These are phyloP conservation scores for Linaria vulgaris DNA, from an alignment of 257 asterid species.

Conservation along the genomic window DNA sequence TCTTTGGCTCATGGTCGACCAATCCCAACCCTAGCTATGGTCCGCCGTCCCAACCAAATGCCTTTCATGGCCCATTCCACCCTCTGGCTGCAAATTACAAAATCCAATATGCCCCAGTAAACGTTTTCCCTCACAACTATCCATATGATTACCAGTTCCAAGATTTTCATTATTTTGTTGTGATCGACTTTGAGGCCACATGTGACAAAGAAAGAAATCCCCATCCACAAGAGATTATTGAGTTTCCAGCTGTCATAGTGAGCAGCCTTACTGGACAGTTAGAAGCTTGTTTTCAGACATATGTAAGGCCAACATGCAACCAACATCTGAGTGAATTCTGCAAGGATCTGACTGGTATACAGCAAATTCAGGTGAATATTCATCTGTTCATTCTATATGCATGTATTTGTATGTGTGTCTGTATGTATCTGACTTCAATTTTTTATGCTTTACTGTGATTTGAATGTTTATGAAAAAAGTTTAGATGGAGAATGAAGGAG, in stretches of 20 bases:
- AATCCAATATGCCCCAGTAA: slow-evolving; percentile 50
- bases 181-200: slow-evolving; percentile 91
- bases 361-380: slow-evolving; percentile 75
- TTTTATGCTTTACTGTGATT: slow-evolving; percentile 12
- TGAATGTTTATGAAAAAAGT: slow-evolving; percentile 12
- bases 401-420: neutral
- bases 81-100: slow-evolving; percentile 56
- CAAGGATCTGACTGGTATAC: slow-evolving; percentile 93
- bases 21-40: slow-evolving; percentile 42
- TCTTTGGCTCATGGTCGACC: slow-evolving; percentile 49
- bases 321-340: slow-evolving; percentile 78
- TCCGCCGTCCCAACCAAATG: slow-evolving; percentile 41
- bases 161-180: slow-evolving; percentile 76
- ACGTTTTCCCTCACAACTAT: slow-evolving; percentile 44
- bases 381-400: slow-evolving; percentile 5
- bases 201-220: slow-evolving; percentile 76
- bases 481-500: slow-evolving; percentile 7
- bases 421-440: slow-evolving; percentile 1
- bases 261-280: slow-evolving; percentile 69
- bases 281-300: slow-evolving; percentile 81
- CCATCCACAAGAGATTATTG: slow-evolving; percentile 92
- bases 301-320: slow-evolving; percentile 83
- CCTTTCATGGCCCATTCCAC: slow-evolving; percentile 50
- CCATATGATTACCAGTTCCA: slow-evolving; percentile 53
- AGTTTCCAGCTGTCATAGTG: slow-evolving; percentile 90